Evolutionary conservation across 495 filamentous ascomycete species (phyloP).

Genomic region (Penicillium diatomitis): DNA sequence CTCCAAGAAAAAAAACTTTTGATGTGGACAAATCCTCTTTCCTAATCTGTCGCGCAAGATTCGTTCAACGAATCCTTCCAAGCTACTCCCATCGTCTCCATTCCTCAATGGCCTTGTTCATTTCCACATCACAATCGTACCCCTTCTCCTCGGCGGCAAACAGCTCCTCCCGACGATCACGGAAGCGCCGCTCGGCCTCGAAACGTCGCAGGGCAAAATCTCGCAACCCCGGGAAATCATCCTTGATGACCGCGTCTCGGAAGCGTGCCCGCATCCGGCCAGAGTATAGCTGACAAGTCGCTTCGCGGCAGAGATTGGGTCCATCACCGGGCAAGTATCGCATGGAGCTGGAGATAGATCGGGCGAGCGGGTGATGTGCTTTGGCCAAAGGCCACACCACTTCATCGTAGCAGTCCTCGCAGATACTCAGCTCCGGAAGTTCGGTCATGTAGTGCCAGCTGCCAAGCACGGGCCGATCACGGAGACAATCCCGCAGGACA

Average conservation of each 20-base stretch:
- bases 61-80: neutral
- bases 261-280: conserved; percentile 62
- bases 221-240: conserved; percentile 46
- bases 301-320: conserved; percentile 37
- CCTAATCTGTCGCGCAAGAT: neutral
- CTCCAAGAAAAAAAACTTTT: neutral
- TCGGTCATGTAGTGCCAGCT: conserved; percentile 55
- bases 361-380: conserved; percentile 42
- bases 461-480: conserved; percentile 38
- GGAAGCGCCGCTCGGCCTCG: conserved; percentile 38
- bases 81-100: conserved; percentile 48
- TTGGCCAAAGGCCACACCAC: conserved; percentile 56
- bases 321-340: conserved; percentile 38
- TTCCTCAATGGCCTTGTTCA: conserved; percentile 38
- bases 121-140: conserved; percentile 39
- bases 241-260: conserved; percentile 43
- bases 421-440: conserved; percentile 57
- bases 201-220: conserved; percentile 28
- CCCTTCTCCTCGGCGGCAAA: conserved; percentile 33
- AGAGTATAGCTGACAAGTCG: conserved; percentile 67
- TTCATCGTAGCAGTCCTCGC: conserved; percentile 62
- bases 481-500: conserved; percentile 43
- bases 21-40: neutral
- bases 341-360: conserved; percentile 41
- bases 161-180: conserved; percentile 33